Percentiles rank a stretch among this genome's conserved stretches.
phyloP scores from a whole-genome alignment of 768 basidiomycete species.

The Hygrocybe coccinea region DNA sequence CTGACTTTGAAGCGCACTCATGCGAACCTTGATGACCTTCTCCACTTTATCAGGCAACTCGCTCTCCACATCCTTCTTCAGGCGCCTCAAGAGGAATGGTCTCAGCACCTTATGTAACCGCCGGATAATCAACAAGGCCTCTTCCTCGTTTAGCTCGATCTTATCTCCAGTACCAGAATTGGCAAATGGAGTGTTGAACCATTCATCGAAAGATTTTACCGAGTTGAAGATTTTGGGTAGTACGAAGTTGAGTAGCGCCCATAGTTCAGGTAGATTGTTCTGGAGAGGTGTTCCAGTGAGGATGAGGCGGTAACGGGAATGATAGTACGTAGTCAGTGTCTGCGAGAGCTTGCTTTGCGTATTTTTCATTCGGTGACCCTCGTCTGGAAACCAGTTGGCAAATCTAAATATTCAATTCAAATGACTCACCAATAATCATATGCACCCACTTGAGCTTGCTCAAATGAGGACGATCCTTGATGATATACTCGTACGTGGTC shows the following conservation, averaged over 20 bases:
- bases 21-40: conserved; percentile 94
- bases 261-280: conserved; percentile 94
- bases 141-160: conserved; percentile 99
- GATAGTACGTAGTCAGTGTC: conserved; percentile 88
- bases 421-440: conserved; percentile 85
- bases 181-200: conserved; percentile 99
- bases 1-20: conserved; percentile 88
- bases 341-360: conserved; percentile 83
- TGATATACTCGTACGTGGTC: conserved; percentile 96
- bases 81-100: conserved; percentile 84
- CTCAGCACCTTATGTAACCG: conserved; percentile 94
- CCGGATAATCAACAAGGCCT: conserved; percentile 92
- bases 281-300: conserved; percentile 94
- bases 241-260: conserved; percentile 93
- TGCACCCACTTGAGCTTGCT: conserved; percentile 94
- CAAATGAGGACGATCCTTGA: conserved; percentile 88
- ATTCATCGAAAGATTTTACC: conserved; percentile 98
- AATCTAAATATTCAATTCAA: not conserved
- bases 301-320: conserved; percentile 88
- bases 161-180: conserved; percentile 97
- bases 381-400: conserved; percentile 45
- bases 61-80: conserved; percentile 96
- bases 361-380: conserved; percentile 98
- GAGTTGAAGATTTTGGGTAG: conserved; percentile 97
- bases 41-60: conserved; percentile 97